Conservation (phyloP, 768 basidiomycete species). For the Serendipita indica region DNA sequence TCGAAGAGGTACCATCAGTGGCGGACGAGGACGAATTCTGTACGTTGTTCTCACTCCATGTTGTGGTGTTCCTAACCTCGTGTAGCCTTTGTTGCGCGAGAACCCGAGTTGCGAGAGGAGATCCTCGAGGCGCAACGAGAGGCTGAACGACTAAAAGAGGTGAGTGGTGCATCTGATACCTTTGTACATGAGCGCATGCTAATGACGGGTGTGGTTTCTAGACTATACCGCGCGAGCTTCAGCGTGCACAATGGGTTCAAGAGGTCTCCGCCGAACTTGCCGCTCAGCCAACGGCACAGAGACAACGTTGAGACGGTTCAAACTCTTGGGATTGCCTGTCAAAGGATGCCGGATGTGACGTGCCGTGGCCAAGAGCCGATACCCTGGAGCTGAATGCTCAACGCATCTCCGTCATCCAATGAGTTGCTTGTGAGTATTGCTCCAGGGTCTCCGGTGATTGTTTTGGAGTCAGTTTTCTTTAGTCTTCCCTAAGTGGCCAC, state of each 20-base stretch:
- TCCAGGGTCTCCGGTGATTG: too few relatives aligned
- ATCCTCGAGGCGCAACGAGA: constrained; percentile 27
- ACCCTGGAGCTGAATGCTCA: too few relatives aligned
- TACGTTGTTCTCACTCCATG: neutral
- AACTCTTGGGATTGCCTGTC: too few relatives aligned
- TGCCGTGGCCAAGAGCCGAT: too few relatives aligned
- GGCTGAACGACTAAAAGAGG: constrained; percentile 39
- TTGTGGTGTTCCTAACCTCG: neutral
- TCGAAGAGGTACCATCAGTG: neutral
- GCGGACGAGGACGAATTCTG: constrained; percentile 1
- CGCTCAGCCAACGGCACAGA: too few relatives aligned
- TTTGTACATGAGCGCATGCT: neutral
- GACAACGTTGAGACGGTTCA: too few relatives aligned
- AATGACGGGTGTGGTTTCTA: neutral
- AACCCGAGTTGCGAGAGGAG: constrained; percentile 18
- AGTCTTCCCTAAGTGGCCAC: too few relatives aligned
- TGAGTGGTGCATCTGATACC: constrained; percentile 18
- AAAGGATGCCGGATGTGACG: too few relatives aligned
- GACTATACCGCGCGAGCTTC: neutral
- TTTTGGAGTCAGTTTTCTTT: too few relatives aligned
- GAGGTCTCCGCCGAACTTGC: neutral
- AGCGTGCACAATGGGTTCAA: constrained; percentile 1
- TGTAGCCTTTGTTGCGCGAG: constrained; percentile 16
- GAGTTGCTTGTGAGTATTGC: too few relatives aligned
- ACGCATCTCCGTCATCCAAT: too few relatives aligned